Percentiles rank a stretch among this genome's conserved stretches.
These are phyloP conservation scores for Ganoderma boninense DNA, from an alignment of 1,284 basidiomycete genomes.

Conservation along the genomic window DNA sequence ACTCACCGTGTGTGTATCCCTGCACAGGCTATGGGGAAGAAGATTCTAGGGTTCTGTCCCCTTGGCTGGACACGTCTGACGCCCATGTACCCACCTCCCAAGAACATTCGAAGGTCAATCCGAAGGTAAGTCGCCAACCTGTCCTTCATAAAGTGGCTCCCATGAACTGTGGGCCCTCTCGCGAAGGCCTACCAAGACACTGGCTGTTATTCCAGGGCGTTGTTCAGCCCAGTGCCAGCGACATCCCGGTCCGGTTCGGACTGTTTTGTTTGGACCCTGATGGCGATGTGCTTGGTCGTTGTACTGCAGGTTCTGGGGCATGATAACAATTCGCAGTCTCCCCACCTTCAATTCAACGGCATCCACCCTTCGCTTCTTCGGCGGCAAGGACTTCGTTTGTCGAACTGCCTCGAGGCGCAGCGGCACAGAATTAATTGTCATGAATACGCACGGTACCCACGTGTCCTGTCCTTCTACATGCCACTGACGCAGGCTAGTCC, in stretches of 20 bases:
- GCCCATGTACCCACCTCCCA: background rate
- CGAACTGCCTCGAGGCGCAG: constrained; percentile 6
- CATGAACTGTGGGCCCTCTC: background rate
- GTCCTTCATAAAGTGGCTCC: background rate
- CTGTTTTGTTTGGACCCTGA: background rate
- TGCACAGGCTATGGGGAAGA: background rate
- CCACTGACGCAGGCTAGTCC: background rate
- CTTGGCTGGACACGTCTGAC: background rate
- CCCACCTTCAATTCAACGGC: background rate
- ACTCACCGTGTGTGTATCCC: too few species aligned
- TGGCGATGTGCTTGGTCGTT: background rate
- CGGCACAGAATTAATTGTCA: background rate
- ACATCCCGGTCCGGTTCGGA: background rate
- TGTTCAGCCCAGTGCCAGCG: background rate
- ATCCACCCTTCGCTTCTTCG: background rate
- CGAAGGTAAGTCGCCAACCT: background rate
- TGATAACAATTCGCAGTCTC: background rate
- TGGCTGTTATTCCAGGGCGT: background rate
- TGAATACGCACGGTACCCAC: background rate
- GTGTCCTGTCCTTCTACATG: background rate
- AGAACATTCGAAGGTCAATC: background rate
- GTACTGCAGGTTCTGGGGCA: background rate
- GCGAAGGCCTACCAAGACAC: background rate
- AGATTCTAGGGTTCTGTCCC: background rate
- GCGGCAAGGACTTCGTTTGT: constrained; percentile 4